phyloP scores from a whole-genome alignment of 306 rosid genomes.

The Ammopiptanthus mongolicus region DNA sequence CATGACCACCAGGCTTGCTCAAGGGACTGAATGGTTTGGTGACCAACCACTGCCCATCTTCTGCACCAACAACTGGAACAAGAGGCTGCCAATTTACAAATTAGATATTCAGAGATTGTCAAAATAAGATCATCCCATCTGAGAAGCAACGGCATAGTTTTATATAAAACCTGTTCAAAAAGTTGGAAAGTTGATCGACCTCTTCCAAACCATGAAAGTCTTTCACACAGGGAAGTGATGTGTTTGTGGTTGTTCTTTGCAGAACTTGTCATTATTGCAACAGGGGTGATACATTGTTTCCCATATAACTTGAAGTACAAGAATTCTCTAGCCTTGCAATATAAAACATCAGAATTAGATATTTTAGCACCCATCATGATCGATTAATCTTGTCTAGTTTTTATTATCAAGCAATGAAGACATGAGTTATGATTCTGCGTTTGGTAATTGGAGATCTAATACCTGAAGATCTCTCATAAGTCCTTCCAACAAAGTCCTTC shows the following conservation, averaged over 20 bases:
- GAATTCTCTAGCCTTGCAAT: constrained; percentile 88
- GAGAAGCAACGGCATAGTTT: constrained; percentile 23
- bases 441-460: constrained; percentile 34
- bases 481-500: constrained; percentile 93
- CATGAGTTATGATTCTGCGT: not conserved
- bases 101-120: constrained; percentile 19
- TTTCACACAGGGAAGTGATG: constrained; percentile 70
- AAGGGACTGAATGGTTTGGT: constrained; percentile 66
- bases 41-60: constrained; percentile 87
- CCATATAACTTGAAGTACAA: constrained; percentile 87
- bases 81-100: constrained; percentile 76
- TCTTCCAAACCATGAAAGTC: constrained; percentile 90
- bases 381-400: constrained; percentile 14
- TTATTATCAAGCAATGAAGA: constrained; percentile 13
- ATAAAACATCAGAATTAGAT: constrained; percentile 25
- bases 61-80: constrained; percentile 86
- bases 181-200: constrained; percentile 91
- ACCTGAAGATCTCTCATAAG: constrained; percentile 99
- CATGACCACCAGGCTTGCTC: constrained; percentile 98
- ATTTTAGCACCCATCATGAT: not conserved
- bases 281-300: constrained; percentile 85
- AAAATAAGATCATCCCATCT: constrained; percentile 16
- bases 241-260: constrained; percentile 89
- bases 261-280: constrained; percentile 95
- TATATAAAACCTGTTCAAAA: constrained; percentile 83